A percentile compares a stretch with the other conserved stretches of the same genome.
Conservation (phyloP, 208 protist genomes). For the Trypanosoma cruzi region DNA sequence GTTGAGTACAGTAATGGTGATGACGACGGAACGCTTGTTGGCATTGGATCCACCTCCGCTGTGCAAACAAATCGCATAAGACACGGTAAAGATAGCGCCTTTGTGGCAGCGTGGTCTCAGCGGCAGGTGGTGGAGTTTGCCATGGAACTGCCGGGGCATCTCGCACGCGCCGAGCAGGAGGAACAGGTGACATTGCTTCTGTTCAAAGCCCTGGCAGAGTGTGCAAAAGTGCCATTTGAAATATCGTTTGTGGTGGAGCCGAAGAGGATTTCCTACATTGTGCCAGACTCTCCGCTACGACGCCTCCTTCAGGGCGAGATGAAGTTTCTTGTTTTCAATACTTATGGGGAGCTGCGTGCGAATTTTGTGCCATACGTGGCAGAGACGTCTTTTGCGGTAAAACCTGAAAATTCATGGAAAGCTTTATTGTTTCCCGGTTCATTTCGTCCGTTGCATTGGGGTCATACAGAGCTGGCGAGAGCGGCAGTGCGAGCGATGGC, state of each 20-base stretch:
- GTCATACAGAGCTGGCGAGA: constrained; percentile 70
- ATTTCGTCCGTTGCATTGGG: constrained; percentile 78
- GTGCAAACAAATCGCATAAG: constrained; percentile 37
- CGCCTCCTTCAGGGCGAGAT: constrained; percentile 27
- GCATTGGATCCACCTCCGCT: constrained; percentile 64
- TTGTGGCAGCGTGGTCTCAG: constrained; percentile 52
- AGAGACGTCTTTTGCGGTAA: background rate
- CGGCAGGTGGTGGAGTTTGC: constrained; percentile 24
- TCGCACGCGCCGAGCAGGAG: constrained; percentile 47
- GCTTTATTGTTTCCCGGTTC: constrained; percentile 73
- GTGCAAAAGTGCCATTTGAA: constrained; percentile 3
- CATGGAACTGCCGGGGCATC: constrained; percentile 35
- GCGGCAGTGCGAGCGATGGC: constrained; percentile 34
- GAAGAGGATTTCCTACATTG: background rate
- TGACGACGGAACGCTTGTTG: constrained; percentile 31
- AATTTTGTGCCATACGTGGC: constrained; percentile 1
- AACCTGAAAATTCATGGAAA: background rate
- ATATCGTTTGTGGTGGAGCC: background rate
- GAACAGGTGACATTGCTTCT: constrained; percentile 45
- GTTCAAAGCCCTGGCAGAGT: constrained; percentile 45
- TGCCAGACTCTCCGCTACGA: constrained; percentile 5
- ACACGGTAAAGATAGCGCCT: constrained; percentile 38
- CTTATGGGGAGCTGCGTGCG: constrained; percentile 47
- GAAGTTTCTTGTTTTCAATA: constrained; percentile 49
- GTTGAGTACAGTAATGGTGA: background rate